Evolutionary conservation across 371 early-diverging fungal genomes (phyloP).

Genomic region (Dichotomocladium elegans): DNA sequence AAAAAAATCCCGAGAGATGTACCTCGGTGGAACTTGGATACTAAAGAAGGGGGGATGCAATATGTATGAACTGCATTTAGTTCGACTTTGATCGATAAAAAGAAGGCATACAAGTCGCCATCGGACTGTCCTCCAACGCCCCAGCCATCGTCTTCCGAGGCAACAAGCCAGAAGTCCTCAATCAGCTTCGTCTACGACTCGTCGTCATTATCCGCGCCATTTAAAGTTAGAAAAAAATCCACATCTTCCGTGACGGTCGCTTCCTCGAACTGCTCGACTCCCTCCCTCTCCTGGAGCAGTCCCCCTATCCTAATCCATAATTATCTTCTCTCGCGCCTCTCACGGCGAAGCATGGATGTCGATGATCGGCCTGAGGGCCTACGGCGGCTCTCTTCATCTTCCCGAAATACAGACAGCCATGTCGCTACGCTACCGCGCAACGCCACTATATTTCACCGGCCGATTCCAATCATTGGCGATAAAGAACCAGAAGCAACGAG

Average conservation of each 20-base stretch:
- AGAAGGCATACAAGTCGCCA: no score
- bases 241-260: constrained; percentile 30
- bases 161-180: constrained; percentile 27
- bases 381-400: neutral
- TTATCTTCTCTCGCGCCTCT: constrained; percentile 9
- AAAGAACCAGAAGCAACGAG: neutral
- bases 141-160: constrained; percentile 14
- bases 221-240: constrained; percentile 37
- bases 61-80: neutral
- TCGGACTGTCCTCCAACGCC: constrained; percentile 18
- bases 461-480: neutral
- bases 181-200: constrained; percentile 34
- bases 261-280: constrained; percentile 18
- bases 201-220: constrained; percentile 29
- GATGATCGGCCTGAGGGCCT: neutral
- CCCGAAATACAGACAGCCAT: neutral
- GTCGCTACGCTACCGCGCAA: constrained; percentile 1
- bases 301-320: constrained; percentile 18
- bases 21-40: no score
- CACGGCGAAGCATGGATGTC: constrained; percentile 4
- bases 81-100: neutral
- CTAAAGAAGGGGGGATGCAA: no score
- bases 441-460: neutral
- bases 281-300: constrained; percentile 32
- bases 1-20: neutral